These are phyloP conservation scores for Trypanosoma boissoni DNA, from an alignment of 208 protist species.

Conservation along the genomic window DNA sequence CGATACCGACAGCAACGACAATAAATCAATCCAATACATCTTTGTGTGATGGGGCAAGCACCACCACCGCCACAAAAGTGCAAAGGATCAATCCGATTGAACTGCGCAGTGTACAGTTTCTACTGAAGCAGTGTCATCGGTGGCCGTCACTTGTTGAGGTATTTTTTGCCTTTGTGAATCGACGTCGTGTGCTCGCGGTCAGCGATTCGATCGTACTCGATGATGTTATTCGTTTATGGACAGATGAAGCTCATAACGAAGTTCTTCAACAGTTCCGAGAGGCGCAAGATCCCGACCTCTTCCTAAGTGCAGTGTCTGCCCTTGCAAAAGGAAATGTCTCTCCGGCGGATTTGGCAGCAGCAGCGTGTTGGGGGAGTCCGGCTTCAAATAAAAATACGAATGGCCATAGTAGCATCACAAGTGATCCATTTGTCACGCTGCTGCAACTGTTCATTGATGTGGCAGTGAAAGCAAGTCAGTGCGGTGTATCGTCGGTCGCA, in stretches of 20 bases:
- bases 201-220: conserved; percentile 15
- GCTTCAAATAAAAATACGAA: too few species aligned
- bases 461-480: not conserved
- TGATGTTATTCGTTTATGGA: conserved; percentile 11
- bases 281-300: conserved; percentile 12
- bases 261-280: conserved; percentile 9
- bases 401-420: too few species aligned
- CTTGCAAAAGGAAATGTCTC: conserved; percentile 15
- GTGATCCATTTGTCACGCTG: not conserved
- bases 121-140: conserved; percentile 4
- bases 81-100: not conserved
- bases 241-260: not conserved
- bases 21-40: too few species aligned
- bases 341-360: not conserved
- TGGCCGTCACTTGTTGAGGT: conserved; percentile 4
- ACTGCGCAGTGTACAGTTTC: conserved; percentile 6
- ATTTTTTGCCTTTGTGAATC: conserved; percentile 27
- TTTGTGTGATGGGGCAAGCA: too few species aligned
- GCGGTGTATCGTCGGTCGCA: not conserved
- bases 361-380: conserved; percentile 4
- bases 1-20: too few species aligned
- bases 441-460: not conserved
- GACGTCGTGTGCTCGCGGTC: not conserved
- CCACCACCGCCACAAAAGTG: not conserved
- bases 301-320: conserved; percentile 8